phyloP scores from a whole-genome alignment of 1,284 basidiomycete species.

The Tetrapyrgos nigripes region DNA sequence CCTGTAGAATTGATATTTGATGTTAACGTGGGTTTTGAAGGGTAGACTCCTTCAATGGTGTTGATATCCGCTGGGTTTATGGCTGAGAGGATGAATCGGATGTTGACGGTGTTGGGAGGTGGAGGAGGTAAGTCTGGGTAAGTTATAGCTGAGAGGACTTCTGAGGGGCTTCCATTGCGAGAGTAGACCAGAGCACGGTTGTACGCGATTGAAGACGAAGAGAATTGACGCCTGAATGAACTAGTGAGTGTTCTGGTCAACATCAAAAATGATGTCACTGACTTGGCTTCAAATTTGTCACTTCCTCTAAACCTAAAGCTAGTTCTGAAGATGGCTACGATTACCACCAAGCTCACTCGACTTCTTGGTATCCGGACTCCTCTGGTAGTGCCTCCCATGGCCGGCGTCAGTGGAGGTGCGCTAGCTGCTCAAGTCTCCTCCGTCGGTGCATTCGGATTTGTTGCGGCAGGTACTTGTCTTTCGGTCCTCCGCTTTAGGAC shows the following conservation, averaged over 20 bases:
- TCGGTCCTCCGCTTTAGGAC: not conserved
- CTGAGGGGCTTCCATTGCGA: conserved; percentile 61
- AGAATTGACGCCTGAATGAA: conserved; percentile 10
- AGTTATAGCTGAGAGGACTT: conserved; percentile 60
- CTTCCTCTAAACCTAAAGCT: no score
- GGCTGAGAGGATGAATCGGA: conserved; percentile 77
- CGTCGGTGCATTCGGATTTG: conserved; percentile 76
- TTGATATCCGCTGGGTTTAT: conserved; percentile 86
- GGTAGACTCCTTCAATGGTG: conserved; percentile 84
- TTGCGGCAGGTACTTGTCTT: conserved; percentile 54
- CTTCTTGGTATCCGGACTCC: conserved; percentile 55
- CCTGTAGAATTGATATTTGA: conserved; percentile 41
- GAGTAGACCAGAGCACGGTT: conserved; percentile 74
- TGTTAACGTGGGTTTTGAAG: conserved; percentile 60
- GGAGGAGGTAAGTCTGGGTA: conserved; percentile 63
- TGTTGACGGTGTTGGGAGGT: conserved; percentile 59
- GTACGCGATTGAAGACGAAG: conserved; percentile 6
- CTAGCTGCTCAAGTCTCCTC: conserved; percentile 67
- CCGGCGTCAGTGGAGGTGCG: conserved; percentile 62
- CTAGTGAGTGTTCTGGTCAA: not conserved
- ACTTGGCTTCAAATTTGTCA: no score
- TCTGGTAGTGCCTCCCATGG: conserved; percentile 72
- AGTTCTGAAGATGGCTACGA: not conserved
- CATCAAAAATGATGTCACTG: no score
- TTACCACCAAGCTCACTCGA: not conserved